Evolutionary conservation across 1,284 basidiomycete genomes (phyloP), one percentile per base, ranked within the genome.

Genomic region (Stygiomarasmius scandens): DNA sequence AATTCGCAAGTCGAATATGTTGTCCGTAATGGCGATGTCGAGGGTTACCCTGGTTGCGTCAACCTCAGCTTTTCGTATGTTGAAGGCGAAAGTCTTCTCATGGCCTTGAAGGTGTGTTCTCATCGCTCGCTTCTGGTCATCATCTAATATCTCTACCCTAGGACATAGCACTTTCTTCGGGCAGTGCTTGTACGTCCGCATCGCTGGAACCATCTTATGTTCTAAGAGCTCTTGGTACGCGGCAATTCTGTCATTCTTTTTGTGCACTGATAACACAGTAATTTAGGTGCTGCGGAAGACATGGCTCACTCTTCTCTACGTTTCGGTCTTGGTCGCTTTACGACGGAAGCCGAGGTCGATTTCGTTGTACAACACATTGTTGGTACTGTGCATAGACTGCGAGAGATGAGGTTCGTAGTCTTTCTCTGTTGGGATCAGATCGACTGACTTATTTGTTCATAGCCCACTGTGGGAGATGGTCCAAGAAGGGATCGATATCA

Each of bases 131-230:
- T 16, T 5, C 48, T 36, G 52, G 11, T 24, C 22, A 44, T 52
- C 32, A 9, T 43, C 50, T 49, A 24, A 56, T 60, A 14, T 38
- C 68, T 22, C 53, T 55, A 16, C 20, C 16, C 55, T 64, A 95
- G 90, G 95, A 99, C 69, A 91, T 99, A 59, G 97, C 97, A 3
- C 82, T 99, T 34, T 98, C 96, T 12, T 98, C 96, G 1, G 97
- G 97, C 50, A 97, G 95, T 66, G 97, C 97, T 10, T 99, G 97
- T 69, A 99, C 97, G 14, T 98, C 96, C 0, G 97, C 97, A 2
- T 98, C 96, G 14, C 82, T 99, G 53, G 97, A 99, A 74, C 97
- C 97, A 5, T 98, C 95, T 34, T 99, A 99, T 71, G 97, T 99
- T 11, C 86, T 99, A 25, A 90, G 97, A 59, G 97, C 97, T 1